These are phyloP conservation scores for Auriscalpium orientale DNA, from an alignment of 768 basidiomycete species.

Conservation along the genomic window DNA sequence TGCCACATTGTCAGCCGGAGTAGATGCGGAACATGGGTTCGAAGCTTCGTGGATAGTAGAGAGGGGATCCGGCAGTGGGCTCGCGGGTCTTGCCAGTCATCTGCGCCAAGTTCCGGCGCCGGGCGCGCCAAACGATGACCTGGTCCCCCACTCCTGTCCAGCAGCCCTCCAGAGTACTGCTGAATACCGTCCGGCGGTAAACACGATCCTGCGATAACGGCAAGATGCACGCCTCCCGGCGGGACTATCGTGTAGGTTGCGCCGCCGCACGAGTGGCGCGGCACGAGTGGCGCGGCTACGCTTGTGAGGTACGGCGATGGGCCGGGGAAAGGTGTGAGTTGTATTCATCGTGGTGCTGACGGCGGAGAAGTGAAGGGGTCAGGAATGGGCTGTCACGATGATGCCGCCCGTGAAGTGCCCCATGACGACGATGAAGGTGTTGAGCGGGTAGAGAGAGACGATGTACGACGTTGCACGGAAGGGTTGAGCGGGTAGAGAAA, in stretches of 20 bases:
- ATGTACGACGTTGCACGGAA: no score
- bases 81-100: no score
- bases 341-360: slow-evolving; percentile 97
- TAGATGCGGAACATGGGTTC: no score
- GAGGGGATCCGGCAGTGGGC: no score
- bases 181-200: slow-evolving; percentile 66
- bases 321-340: slow-evolving; percentile 72
- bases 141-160: slow-evolving; percentile 95
- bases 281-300: slow-evolving; percentile 32
- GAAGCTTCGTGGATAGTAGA: no score
- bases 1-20: no score
- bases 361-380: slow-evolving; percentile 56
- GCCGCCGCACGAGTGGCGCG: slow-evolving; percentile 77
- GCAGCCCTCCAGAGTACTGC: slow-evolving; percentile 76
- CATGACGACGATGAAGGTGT: slow-evolving; percentile 65
- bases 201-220: slow-evolving; percentile 20
- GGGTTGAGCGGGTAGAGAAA: no score
- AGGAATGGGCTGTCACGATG: slow-evolving; percentile 74
- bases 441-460: no score
- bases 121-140: slow-evolving; percentile 98
- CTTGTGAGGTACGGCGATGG: slow-evolving; percentile 69
- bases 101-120: no score
- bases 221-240: slow-evolving; percentile 80
- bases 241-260: slow-evolving; percentile 87
- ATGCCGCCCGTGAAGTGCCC: slow-evolving; percentile 98